phyloP scores from a whole-genome alignment of 208 protist species.

The Wallacemonas collosoma region DNA sequence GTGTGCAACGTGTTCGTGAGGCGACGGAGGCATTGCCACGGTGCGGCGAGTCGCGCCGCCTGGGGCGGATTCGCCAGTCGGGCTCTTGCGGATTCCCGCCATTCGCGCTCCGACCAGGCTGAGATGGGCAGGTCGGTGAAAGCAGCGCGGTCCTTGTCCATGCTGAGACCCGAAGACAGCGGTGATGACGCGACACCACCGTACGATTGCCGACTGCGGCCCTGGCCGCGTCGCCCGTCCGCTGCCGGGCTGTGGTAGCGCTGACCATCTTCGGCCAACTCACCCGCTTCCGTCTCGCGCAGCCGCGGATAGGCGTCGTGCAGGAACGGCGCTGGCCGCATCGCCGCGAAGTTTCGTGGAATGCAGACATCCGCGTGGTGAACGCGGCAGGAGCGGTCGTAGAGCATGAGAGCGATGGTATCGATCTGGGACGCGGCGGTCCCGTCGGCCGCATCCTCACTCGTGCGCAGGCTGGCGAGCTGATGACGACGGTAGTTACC shows the following conservation, averaged over 20 bases:
- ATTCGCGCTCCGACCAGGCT: not conserved
- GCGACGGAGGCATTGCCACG: not conserved
- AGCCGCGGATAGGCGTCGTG: conserved; percentile 63
- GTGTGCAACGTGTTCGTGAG: not conserved
- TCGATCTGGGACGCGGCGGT: conserved; percentile 36
- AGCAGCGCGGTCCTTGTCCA: not conserved
- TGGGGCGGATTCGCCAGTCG: conserved; percentile 1
- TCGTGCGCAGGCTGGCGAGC: conserved; percentile 28
- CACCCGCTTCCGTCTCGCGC: conserved; percentile 27
- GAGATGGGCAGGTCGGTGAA: not conserved
- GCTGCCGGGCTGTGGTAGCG: not conserved
- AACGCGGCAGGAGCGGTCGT: conserved; percentile 44
- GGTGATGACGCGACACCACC: not conserved
- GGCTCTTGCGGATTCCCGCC: conserved; percentile 2
- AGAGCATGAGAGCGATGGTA: conserved; percentile 48
- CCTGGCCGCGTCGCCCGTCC: too few relatives aligned
- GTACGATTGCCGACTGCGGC: too few relatives aligned
- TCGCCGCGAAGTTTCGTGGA: conserved; percentile 54
- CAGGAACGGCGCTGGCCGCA: conserved; percentile 68
- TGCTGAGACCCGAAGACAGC: not conserved
- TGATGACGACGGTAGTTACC: conserved; percentile 19
- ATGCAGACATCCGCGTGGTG: conserved; percentile 52
- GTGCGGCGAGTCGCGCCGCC: not conserved
- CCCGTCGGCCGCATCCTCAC: conserved; percentile 41
- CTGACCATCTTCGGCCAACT: not conserved